Base-by-base conservation (phyloP, 306 rosid genomes). In the Prunus padus region DNA sequence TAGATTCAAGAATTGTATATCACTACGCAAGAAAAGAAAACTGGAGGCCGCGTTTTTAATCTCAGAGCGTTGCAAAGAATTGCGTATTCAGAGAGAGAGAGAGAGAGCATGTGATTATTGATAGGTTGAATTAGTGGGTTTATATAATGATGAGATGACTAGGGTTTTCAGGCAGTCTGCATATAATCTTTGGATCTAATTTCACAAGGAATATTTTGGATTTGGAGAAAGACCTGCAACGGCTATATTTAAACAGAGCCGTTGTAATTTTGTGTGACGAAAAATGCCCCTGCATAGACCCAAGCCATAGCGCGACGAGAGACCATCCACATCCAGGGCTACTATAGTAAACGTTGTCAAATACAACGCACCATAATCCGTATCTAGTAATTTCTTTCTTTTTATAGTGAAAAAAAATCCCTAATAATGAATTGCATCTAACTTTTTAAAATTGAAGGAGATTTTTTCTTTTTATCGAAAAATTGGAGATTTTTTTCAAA, bases 241-340 rank as follows among this genome's bases (percentile, higher is more conserved):
- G 84, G 80, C 77, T 68, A 82, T 2, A 26, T 37, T 22, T 60
- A 4, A 0, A 65, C 0, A 15, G 2, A 56, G 67, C 82, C 86
- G 84, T 84, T 84, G 73, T 37, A 46, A 44, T 15, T 8, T 22
- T 40, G 3, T 60, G 37, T 23, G 74, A 80, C 84, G 7, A 3
- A n/a, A 76, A 67, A 49, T 72, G 30, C 23, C 87, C 79, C 11
- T 69, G 30, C 65, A 3, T 59, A 14, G 18, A 46, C 15, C 13
- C 15, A 3, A 16, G 51, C 15, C 15, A 46, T 15, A 42, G 10
- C 4, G 15, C 0, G 51, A 46, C 51, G 56, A 15, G 22, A 51
- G 56, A 51, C 56, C 8, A 51, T 14, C 54, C 4, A 4, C 4
- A n/a, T n/a, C 1, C 26, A 65, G 50, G 50, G 50, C 28, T 37